Base-by-base conservation (phyloP, 73 alveolate genomes). In the Paraurostyla sp. region DNA sequence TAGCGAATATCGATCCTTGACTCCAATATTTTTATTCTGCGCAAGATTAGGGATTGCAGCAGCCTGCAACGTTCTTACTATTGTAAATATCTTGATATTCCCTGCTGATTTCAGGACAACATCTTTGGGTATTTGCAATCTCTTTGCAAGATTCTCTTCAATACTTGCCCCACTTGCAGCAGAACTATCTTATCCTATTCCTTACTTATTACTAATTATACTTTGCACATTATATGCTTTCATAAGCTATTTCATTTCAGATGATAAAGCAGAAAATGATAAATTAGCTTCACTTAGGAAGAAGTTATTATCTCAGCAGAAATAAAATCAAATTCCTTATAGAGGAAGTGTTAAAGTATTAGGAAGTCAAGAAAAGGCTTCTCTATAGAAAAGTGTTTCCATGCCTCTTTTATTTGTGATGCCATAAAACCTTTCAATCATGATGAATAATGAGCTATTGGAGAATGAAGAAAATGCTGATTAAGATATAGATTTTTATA, bases 141-240 rank as follows among this genome's bases (percentile, higher is more conserved):
- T 85, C 2, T 73, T 75, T 41, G 63, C 89, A 1, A 71, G 93
- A 35, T 20, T 54, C 16, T 88, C 83, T 3, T 57, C 93, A 0
- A 56, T 85, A 7, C 32, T 85, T 2, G 93, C 93, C 25, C 93
- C 93, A n/a, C 49, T 60, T 33, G 46, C 49, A 18, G 88, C 93
- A 29, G 93, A 85, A 49, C 68, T 71, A 6, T 71, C 57, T 18
- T 33, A 45, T 13, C 93, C 93, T 4, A n/a, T 13, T 2, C 93
- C 93, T 18, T 60, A 60, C 25, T 6, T 29, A 9, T 6, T 60
- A 20, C 25, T 60, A 6, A 60, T 60, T 29, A 16, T 9, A 9
- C 9, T 60, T 25, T 29, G 51, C 22, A 60, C 52, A 29, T 20
- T 60, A 27, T 60, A 60, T 60, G 45, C 50, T 60, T n/a, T 60